These are phyloP conservation scores for Pyrus hybrid DNA, from an alignment of 331 rosid species.

Conservation along the genomic window DNA sequence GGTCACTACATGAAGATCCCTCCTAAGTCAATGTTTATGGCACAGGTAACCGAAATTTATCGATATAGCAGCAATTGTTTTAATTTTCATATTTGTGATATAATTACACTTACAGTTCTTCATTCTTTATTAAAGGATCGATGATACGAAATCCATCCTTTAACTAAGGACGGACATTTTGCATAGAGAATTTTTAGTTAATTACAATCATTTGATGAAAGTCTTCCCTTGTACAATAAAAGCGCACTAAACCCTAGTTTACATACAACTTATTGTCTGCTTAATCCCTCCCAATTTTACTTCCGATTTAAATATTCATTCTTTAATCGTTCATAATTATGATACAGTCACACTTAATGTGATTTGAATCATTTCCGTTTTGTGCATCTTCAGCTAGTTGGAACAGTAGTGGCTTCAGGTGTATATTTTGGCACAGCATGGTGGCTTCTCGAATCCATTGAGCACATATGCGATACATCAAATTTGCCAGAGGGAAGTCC, in stretches of 20 bases:
- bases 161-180: neutral
- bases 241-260: neutral
- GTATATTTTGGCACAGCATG: constrained; percentile 64
- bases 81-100: neutral
- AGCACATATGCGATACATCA: constrained; percentile 37
- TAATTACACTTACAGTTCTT: neutral
- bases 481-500: constrained; percentile 55
- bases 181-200: no score
- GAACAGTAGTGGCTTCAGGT: constrained; percentile 52
- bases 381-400: constrained; percentile 38
- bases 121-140: neutral
- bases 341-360: neutral
- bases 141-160: neutral
- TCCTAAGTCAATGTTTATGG: constrained; percentile 45
- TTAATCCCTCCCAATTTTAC: neutral
- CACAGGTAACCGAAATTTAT: constrained; percentile 21
- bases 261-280: no score
- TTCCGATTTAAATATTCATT: neutral
- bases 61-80: neutral
- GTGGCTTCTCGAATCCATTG: constrained; percentile 55
- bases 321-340: neutral
- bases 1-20: constrained; percentile 60
- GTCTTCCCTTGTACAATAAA: neutral
- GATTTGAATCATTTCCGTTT: neutral
- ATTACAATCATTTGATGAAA: no score